Evolutionary conservation across 176 grass and related monocot species (phyloP).

Genomic region (Carex scoparia): DNA sequence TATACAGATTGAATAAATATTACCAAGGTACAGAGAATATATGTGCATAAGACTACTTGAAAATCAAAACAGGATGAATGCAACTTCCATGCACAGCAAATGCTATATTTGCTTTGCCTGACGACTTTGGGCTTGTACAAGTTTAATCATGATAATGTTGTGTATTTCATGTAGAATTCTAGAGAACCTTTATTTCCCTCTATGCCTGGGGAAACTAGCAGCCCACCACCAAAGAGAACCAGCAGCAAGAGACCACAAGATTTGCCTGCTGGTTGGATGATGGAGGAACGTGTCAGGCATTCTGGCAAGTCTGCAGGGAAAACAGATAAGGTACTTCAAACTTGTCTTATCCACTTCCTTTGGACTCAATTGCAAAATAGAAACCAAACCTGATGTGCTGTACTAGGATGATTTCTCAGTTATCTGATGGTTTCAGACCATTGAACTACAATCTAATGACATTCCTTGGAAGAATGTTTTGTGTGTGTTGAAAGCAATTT

Average conservation of each 20-base stretch:
- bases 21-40: not conserved
- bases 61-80: not conserved
- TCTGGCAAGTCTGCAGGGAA: not conserved
- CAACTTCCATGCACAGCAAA: not conserved
- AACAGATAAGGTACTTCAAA: not conserved
- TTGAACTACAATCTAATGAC: not conserved
- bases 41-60: not conserved
- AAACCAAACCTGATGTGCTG: not conserved
- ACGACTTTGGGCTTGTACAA: not conserved
- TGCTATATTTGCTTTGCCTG: not conserved
- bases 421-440: not conserved
- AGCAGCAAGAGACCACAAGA: not conserved
- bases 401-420: not conserved
- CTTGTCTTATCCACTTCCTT: not conserved
- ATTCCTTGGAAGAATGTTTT: not conserved
- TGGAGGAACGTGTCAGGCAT: not conserved
- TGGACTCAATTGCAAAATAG: not conserved
- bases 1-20: not conserved
- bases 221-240: not conserved
- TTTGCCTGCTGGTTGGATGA: not conserved
- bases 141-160: not conserved
- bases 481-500: not conserved
- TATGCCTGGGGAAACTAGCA: not conserved
- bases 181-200: not conserved
- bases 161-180: not conserved